These are phyloP conservation scores for Scolecobasidium constrictum DNA, from an alignment of 2,329 filamentous ascomycete species.

Conservation along the genomic window DNA sequence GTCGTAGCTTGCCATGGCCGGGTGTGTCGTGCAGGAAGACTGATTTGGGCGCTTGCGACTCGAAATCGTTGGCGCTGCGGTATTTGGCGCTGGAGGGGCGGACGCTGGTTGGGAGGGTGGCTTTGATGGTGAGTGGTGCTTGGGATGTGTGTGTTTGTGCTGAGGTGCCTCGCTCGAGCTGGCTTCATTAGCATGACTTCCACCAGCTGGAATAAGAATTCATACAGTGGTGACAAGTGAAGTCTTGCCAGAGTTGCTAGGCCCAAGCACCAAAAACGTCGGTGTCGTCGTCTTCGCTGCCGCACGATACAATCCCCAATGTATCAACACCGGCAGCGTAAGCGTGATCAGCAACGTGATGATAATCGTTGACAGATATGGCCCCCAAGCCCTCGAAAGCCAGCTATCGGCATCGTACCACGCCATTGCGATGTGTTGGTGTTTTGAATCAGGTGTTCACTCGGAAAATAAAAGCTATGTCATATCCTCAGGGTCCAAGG, in stretches of 20 bases:
- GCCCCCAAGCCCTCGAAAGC: conserved; percentile 36
- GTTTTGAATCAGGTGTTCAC: too few relatives aligned
- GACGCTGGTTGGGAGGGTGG: conserved; percentile 42
- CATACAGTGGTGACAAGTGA: conserved; percentile 67
- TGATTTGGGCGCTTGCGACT: conserved; percentile 48
- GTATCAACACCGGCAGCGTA: conserved; percentile 64
- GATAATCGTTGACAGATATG: conserved; percentile 41
- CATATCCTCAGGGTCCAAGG: too few relatives aligned
- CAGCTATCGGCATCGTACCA: conserved; percentile 20
- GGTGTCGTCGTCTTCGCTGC: conserved; percentile 58
- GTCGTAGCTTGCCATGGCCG: conserved; percentile 87
- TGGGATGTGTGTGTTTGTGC: conserved; percentile 51
- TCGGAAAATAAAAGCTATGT: too few relatives aligned
- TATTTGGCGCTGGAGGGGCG: conserved; percentile 49
- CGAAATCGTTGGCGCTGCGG: conserved; percentile 54
- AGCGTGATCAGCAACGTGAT: conserved; percentile 62
- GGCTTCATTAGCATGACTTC: too few relatives aligned
- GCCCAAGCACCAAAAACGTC: conserved; percentile 70
- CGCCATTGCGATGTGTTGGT: conserved; percentile 12
- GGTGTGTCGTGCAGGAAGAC: conserved; percentile 81
- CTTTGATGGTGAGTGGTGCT: conserved; percentile 44
- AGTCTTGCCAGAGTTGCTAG: conserved; percentile 78
- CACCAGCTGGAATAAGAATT: too few relatives aligned
- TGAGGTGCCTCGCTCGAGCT: conserved; percentile 45
- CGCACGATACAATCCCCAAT: conserved; percentile 60